Evolutionary conservation across 1,284 basidiomycete genomes (phyloP).

Genomic region (Trichosporon coremiiforme): DNA sequence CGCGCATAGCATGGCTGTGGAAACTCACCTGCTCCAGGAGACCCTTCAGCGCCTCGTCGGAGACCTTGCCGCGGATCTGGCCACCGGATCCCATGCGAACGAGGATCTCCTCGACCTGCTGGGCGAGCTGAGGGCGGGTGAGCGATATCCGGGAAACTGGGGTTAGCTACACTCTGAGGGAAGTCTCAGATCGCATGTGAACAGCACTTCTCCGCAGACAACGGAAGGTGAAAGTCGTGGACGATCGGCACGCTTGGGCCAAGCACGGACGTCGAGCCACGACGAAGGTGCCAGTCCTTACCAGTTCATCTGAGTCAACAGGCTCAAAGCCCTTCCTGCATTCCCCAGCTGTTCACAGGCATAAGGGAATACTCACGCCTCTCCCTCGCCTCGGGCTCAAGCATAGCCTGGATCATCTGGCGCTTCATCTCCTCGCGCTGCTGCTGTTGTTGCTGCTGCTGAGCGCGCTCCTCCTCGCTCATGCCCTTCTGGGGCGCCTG

Average conservation of each 20-base stretch:
- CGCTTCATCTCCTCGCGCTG: constrained; percentile 66
- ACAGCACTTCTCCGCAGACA: background rate
- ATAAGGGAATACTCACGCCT: constrained; percentile 68
- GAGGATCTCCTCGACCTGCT: constrained; percentile 82
- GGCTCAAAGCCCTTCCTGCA: background rate
- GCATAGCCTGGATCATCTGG: constrained; percentile 77
- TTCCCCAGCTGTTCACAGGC: background rate
- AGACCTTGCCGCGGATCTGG: constrained; percentile 82
- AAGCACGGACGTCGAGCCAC: background rate
- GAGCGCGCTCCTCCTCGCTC: constrained; percentile 45
- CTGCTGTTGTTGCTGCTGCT: constrained; percentile 51
- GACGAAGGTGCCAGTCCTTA: too few relatives aligned
- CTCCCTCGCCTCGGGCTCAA: constrained; percentile 85
- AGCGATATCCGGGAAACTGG: constrained; percentile 87
- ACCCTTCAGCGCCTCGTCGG: constrained; percentile 85
- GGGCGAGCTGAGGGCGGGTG: constrained; percentile 83
- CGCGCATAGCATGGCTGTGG: background rate
- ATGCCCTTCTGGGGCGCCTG: constrained; percentile 28
- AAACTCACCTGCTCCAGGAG: constrained; percentile 81
- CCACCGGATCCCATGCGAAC: constrained; percentile 89
- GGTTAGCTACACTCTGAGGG: background rate
- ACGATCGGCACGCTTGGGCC: background rate
- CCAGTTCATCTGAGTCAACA: background rate
- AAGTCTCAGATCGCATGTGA: background rate
- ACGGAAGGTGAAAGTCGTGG: background rate